Conservation (phyloP, 257 asterid species). For the Dorcoceras hygrometricum region DNA sequence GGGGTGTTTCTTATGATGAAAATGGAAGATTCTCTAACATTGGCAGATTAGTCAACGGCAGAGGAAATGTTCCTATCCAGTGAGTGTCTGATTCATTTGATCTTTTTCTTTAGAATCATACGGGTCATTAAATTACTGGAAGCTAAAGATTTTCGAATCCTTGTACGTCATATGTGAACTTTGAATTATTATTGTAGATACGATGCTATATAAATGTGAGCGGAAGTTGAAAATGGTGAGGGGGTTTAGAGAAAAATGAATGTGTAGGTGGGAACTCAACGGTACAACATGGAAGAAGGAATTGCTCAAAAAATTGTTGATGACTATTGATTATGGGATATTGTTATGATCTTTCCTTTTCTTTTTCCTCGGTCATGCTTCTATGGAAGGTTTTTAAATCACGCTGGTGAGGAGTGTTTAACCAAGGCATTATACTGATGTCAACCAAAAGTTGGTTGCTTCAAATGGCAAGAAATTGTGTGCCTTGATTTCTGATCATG, state of each 20-base stretch:
- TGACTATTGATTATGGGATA: too few relatives aligned
- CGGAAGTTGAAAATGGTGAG: not conserved
- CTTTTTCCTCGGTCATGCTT: too few relatives aligned
- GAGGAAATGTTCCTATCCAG: conserved; percentile 43
- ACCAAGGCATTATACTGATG: not conserved
- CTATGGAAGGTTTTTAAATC: not conserved
- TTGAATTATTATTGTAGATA: too few relatives aligned
- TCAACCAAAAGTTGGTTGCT: not conserved
- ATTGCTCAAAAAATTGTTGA: too few relatives aligned
- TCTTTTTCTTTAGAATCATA: too few relatives aligned
- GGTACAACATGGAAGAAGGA: too few relatives aligned
- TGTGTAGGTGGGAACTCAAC: too few relatives aligned
- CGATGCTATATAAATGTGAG: too few relatives aligned
- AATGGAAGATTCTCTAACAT: conserved; percentile 57
- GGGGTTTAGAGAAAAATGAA: not conserved
- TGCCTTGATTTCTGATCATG: not conserved
- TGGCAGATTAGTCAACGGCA: conserved; percentile 30
- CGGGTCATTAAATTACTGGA: not conserved
- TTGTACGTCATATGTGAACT: not conserved
- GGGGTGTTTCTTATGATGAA: conserved; percentile 70
- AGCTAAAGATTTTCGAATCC: not conserved
- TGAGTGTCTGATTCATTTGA: conserved; percentile 29
- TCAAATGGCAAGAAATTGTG: not conserved
- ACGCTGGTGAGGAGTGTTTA: not conserved
- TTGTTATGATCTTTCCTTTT: too few relatives aligned